Evolutionary conservation across 192 early-diverging fungal species (phyloP), one percentile per base, ranked within the genome.

Genomic region (Thoreauomyces humboldtii): DNA sequence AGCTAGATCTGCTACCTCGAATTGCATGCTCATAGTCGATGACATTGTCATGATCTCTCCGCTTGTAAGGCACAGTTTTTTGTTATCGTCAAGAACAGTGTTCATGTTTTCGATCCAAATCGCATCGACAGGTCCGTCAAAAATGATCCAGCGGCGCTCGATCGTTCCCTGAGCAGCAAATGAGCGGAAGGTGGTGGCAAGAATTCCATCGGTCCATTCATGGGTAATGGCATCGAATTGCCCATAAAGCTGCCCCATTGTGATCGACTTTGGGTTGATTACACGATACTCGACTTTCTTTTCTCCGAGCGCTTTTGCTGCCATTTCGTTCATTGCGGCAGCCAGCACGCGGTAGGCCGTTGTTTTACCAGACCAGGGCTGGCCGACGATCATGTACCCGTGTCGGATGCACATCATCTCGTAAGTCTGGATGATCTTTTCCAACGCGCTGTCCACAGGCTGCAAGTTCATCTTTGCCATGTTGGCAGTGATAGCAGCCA

Each of bases 51-150:
- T 85, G 51, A 82, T 82, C 43, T 85, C 83, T 11, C 83, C 83
- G 60, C 71, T 77, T 19, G 81, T 85, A 42, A 85, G 61, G 60
- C 83, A 85, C 2, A 85, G 73, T 48, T 82, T 77, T 59, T 85
- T 85, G 72, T 85, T 85, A 60, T 85, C 83, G 58, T 85, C 83
- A 2, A 85, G 72, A 4, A 85, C 83, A 4, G 81, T 85, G 65
- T 83, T 83, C 83, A 85, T 84, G 62, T 85, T 85, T 63, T 85
- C 83, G 58, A 85, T 85, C 83, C 83, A 85, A 31, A 85, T 78
- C 14, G 83, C 83, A 46, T 85, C 83, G 34, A 85, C 83, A 0
- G 83, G 83, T 21, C 83, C 83, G 51, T 85, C 83, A 66, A 85
- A 85, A 28, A 85, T 79, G 28, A 82, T 82, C 83, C 83, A 85